Percentiles rank a stretch among this genome's conserved stretches.
Conservation (phyloP, 352 stramenopile species). For the Hyphochytrium catenoides region DNA sequence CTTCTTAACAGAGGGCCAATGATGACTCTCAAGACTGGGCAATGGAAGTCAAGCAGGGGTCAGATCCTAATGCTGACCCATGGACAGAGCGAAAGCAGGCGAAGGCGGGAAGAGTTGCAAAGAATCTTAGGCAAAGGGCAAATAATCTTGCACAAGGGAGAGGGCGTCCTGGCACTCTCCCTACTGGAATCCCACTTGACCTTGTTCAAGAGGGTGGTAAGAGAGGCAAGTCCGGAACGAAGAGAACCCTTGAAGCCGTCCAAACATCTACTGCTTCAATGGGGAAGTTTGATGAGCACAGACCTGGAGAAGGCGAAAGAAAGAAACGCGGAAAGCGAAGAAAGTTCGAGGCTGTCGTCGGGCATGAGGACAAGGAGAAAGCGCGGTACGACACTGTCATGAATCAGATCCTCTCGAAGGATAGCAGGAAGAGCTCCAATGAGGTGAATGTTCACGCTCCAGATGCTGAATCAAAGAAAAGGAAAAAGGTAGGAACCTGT, state of each 20-base stretch:
- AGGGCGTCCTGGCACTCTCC: no score
- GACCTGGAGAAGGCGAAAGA: conserved; percentile 65
- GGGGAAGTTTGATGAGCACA: conserved; percentile 82
- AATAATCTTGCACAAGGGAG: conserved; percentile 24
- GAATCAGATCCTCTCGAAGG: no score
- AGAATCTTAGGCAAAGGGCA: conserved; percentile 67
- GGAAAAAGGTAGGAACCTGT: no score
- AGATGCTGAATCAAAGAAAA: no score
- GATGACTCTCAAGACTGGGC: conserved; percentile 74
- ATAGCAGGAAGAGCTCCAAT: no score
- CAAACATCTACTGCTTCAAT: conserved; percentile 76
- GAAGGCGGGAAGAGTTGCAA: conserved; percentile 69
- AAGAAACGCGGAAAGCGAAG: conserved; percentile 60
- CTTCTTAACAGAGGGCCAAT: no score
- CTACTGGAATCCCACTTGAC: conserved; percentile 67
- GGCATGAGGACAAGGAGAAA: conserved; percentile 40
- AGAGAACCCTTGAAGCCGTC: conserved; percentile 60
- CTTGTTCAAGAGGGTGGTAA: conserved; percentile 37
- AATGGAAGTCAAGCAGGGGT: conserved; percentile 75
- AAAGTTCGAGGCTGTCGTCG: conserved; percentile 40
- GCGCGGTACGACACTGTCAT: no score
- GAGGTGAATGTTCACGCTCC: no score
- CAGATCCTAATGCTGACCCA: conserved; percentile 62
- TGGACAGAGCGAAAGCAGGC: conserved; percentile 76
- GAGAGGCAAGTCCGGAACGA: conserved; percentile 66